Evolutionary conservation across 768 basidiomycete genomes (phyloP).

Genomic region (Mycena rebaudengoi): DNA sequence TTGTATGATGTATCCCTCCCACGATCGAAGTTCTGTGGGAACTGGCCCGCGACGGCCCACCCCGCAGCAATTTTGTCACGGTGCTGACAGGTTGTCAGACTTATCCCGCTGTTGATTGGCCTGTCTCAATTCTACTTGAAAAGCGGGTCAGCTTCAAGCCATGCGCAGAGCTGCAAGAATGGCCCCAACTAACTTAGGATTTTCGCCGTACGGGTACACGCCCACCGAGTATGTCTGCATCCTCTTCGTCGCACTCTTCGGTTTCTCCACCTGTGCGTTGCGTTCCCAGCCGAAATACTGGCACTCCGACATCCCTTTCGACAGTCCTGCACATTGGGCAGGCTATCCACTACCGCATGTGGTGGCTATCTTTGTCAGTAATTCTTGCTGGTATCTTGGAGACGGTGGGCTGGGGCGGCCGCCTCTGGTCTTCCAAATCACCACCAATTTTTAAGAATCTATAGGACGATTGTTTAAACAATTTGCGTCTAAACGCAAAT

Average conservation of each 20-base stretch:
- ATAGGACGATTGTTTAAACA: too few relatives aligned
- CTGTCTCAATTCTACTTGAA: too few relatives aligned
- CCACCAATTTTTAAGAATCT: constrained; percentile 18
- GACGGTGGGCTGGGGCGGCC: constrained; percentile 51
- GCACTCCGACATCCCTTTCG: neutral
- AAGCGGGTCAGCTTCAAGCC: too few relatives aligned
- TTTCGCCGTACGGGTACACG: constrained; percentile 8
- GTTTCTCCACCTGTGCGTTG: neutral
- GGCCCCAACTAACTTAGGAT: neutral
- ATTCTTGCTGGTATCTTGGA: constrained; percentile 47
- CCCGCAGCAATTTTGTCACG: too few relatives aligned
- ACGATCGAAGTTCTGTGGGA: too few relatives aligned
- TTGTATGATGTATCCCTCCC: too few relatives aligned
- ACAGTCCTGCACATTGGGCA: constrained; percentile 48
- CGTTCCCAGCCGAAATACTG: neutral
- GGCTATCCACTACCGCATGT: constrained; percentile 40
- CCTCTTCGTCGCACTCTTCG: constrained; percentile 5
- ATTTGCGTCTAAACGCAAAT: too few relatives aligned
- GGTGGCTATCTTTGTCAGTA: constrained; percentile 50
- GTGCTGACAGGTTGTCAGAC: too few relatives aligned
- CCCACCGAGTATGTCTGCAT: neutral
- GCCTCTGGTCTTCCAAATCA: constrained; percentile 42
- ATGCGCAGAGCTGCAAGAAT: too few relatives aligned
- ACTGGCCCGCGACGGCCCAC: too few relatives aligned
- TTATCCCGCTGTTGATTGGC: too few relatives aligned